Evolutionary conservation across 1,284 basidiomycete species (phyloP).

Genomic region (Cryptococcus jaspeensis): DNA sequence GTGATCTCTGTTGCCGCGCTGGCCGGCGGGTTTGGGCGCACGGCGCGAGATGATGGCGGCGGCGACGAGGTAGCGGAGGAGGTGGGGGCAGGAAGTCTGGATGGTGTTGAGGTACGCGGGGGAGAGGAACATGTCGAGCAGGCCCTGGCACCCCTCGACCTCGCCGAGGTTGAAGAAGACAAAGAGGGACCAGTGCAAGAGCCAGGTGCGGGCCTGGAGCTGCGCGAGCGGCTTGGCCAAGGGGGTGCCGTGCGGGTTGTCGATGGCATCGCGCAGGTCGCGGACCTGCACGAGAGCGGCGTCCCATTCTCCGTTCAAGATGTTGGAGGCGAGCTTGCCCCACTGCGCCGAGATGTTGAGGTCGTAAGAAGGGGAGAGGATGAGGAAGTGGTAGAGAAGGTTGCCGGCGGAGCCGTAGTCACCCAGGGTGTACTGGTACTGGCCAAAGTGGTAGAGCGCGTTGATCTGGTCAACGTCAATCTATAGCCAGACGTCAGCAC

Average conservation of each 20-base stretch:
- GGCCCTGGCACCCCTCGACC: constrained; percentile 71
- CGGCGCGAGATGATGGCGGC: constrained; percentile 90
- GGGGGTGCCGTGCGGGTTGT: constrained; percentile 58
- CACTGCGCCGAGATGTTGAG: constrained; percentile 94
- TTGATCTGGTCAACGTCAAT: constrained; percentile 93
- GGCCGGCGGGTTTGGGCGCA: constrained; percentile 47
- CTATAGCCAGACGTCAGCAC: constrained; percentile 51
- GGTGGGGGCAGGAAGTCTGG: constrained; percentile 92
- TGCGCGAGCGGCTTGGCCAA: constrained; percentile 67
- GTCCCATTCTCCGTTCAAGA: constrained; percentile 92
- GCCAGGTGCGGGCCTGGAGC: constrained; percentile 93
- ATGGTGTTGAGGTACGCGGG: constrained; percentile 98
- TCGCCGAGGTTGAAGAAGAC: constrained; percentile 97
- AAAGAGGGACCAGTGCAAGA: constrained; percentile 96
- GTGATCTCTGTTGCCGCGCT: constrained; percentile 65
- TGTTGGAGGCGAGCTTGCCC: constrained; percentile 97
- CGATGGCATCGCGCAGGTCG: constrained; percentile 86
- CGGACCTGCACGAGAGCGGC: constrained; percentile 90
- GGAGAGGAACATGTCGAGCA: constrained; percentile 93
- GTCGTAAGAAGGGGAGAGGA: constrained; percentile 88
- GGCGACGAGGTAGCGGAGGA: constrained; percentile 89
- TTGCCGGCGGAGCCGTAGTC: constrained; percentile 95
- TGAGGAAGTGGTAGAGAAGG: constrained; percentile 97
- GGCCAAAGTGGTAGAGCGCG: constrained; percentile 94
- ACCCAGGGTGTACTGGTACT: constrained; percentile 96